phyloP scores from a whole-genome alignment of 202 grass and related monocot genomes.

The Cymbopogon flexuosus region DNA sequence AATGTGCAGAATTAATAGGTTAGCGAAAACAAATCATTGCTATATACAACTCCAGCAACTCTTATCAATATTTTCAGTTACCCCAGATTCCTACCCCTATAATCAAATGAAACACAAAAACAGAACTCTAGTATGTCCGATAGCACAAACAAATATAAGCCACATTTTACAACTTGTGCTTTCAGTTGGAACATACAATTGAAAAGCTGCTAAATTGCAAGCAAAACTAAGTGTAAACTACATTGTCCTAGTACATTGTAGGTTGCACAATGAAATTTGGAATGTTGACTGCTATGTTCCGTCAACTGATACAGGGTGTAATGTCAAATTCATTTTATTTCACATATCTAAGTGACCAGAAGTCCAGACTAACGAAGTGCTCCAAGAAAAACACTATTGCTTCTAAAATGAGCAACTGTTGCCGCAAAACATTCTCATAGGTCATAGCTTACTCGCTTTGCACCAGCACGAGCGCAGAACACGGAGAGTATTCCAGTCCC shows the following conservation, averaged over 20 bases:
- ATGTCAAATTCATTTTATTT: background rate
- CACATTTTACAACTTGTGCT: background rate
- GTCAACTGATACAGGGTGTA: background rate
- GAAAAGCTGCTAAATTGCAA: slow-evolving; percentile 15
- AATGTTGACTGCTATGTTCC: background rate
- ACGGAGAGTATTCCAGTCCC: slow-evolving; percentile 88
- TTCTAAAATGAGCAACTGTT: background rate
- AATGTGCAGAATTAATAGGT: slow-evolving; percentile 9
- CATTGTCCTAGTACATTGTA: background rate
- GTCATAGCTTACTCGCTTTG: slow-evolving; percentile 52
- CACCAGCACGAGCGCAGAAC: slow-evolving; percentile 87
- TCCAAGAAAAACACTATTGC: background rate
- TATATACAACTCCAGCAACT: background rate
- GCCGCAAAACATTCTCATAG: background rate
- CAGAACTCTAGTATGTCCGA: background rate
- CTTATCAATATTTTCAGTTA: background rate
- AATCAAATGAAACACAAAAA: background rate
- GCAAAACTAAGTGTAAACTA: background rate
- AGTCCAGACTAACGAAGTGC: background rate
- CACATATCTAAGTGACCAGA: background rate
- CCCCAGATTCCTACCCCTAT: background rate
- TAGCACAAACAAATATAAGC: background rate
- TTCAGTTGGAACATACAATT: background rate
- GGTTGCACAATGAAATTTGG: background rate
- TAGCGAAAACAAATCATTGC: slow-evolving; percentile 1